Conservation (phyloP, 805 yeast genomes). For the Komagataella pseudopastoris region DNA sequence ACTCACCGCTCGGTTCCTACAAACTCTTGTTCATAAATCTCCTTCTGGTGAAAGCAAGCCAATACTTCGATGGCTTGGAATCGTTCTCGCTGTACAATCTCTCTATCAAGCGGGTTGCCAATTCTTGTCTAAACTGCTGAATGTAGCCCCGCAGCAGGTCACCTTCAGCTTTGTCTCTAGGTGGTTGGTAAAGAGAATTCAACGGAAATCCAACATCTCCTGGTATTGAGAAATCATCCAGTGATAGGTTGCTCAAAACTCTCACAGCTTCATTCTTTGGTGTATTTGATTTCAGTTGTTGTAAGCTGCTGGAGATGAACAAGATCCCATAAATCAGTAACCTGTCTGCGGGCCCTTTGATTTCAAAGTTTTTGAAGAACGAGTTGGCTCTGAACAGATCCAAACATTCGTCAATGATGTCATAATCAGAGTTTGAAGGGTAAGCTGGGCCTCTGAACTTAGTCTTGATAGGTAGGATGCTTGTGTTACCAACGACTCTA, state of each 20-base stretch:
- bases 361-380: constrained; percentile 92
- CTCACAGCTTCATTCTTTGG: constrained; percentile 47
- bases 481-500: constrained; percentile 66
- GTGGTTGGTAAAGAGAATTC: constrained; percentile 65
- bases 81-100: constrained; percentile 54
- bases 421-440: constrained; percentile 66
- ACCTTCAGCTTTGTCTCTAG: constrained; percentile 59
- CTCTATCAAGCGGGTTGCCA: constrained; percentile 65
- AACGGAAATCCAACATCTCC: constrained; percentile 94
- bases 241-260: constrained; percentile 67
- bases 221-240: constrained; percentile 83
- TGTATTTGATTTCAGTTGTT: constrained; percentile 37
- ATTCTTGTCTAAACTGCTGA: constrained; percentile 90
- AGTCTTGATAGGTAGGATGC: constrained; percentile 75
- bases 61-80: constrained; percentile 67
- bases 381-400: constrained; percentile 94
- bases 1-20: constrained; percentile 10
- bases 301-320: constrained; percentile 75
- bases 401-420: constrained; percentile 80
- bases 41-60: constrained; percentile 94
- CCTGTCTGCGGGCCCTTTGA: constrained; percentile 90
- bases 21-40: constrained; percentile 90
- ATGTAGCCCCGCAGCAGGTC: constrained; percentile 73
- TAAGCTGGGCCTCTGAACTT: constrained; percentile 85
- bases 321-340: constrained; percentile 87